phyloP scores from a whole-genome alignment of 192 early-diverging fungal genomes.

The Paraglomus brasilianum region DNA sequence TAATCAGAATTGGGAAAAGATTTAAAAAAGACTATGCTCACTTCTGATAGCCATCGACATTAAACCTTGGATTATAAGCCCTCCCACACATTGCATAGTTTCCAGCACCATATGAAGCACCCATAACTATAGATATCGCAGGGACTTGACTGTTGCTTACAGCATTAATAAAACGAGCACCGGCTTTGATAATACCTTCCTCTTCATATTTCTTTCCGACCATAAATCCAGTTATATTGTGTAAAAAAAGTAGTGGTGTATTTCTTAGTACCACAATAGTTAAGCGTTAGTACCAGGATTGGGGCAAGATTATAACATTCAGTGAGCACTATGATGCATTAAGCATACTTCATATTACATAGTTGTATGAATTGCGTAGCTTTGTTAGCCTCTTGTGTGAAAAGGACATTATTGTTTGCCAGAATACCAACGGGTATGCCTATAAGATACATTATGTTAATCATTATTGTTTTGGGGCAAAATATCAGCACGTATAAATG shows the following conservation, averaged over 20 bases:
- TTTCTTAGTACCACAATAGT: conserved; percentile 36
- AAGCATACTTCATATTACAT: conserved; percentile 59
- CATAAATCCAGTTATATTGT: conserved; percentile 75
- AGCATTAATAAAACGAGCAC: conserved; percentile 65
- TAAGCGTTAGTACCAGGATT: not conserved
- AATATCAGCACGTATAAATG: not conserved
- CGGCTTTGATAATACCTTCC: conserved; percentile 70
- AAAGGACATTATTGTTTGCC: conserved; percentile 64
- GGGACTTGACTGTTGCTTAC: conserved; percentile 61
- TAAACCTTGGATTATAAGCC: conserved; percentile 58
- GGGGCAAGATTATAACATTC: not conserved
- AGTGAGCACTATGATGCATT: not conserved
- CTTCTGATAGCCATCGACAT: not conserved
- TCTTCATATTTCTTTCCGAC: conserved; percentile 67
- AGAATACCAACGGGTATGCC: conserved; percentile 63
- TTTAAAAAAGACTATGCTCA: not conserved
- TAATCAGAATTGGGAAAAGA: conserved; percentile 1
- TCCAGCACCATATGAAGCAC: conserved; percentile 66
- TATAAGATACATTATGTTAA: conserved; percentile 4
- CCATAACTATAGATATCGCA: conserved; percentile 63
- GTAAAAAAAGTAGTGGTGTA: conserved; percentile 59
- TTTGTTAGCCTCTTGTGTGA: conserved; percentile 65
- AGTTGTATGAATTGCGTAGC: conserved; percentile 69
- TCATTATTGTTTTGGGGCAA: not conserved
- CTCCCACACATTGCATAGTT: conserved; percentile 72